Base-by-base conservation (phyloP, 2,329 filamentous ascomycete genomes). In the Fusarium sp. region DNA sequence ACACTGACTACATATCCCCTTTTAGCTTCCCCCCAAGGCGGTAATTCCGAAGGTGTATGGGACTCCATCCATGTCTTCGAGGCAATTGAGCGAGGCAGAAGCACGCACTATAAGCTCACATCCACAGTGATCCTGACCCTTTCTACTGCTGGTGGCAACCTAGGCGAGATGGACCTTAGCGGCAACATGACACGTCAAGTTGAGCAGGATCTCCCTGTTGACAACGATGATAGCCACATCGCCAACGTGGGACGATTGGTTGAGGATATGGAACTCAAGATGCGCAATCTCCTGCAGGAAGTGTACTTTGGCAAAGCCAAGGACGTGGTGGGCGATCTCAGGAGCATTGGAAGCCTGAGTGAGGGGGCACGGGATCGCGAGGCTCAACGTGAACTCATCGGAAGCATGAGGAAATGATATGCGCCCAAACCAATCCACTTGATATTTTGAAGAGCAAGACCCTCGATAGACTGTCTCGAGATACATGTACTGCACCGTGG, bases 231-330 rank as follows among this genome's bases (percentile, higher is more conserved):
- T 76, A 94, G 93, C 82, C 96, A 99, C 86, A 96, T 99, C 77
- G 93, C 93, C 77, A 99, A 99, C 83, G 94, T 98, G 68, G 96
- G 96, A 65, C 89, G 92, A 73, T 88, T 99, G 80, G 95, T 99
- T 58, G 96, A 99, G 87, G 96, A 99, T 83, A 98, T 99, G 96
- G 96, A 99, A 86, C 90, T 98, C 81, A 97, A 98, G 88, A 98
- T 99, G 96, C 91, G 96, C 74, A 99, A 99, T 83, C 83, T 98
- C 83, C 86, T 99, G 81, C 95, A 99, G 87, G 96, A 99, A 84
- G 96, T 99, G 55, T 99, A 99, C 85, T 99, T 99, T 84, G 96
- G 96, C 81, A 99, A 99, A 87, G 95, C 96, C 61, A 98, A 97
- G 89, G 96, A 99, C 83, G 95, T 99, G 7, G 95, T 99, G 7